Base-by-base conservation (phyloP, 805 yeast genomes). In the Teunomyces pallodes region DNA sequence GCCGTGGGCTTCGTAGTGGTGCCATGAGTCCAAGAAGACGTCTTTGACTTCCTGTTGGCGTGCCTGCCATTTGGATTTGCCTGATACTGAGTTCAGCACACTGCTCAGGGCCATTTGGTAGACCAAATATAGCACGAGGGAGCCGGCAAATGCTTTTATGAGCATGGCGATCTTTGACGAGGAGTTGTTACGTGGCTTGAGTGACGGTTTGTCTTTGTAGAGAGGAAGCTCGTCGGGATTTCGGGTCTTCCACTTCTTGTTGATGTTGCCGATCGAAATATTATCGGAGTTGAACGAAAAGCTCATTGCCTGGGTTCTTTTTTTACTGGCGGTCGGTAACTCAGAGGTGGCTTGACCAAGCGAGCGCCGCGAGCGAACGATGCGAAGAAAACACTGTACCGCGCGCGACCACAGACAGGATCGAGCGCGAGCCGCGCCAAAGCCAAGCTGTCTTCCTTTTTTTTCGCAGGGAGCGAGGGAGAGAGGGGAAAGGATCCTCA, bases 1-100 rank as follows among this genome's bases (percentile, higher is more conserved):
- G 0, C 87, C 97, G 59, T 87, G 74, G 26, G 73, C 67, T 45
- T 80, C 81, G 60, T 91, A 91, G 45, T 84, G 86, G 26, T 72
- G 71, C 96, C 96, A 91, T 5, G 91, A 79, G 36, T 83, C 84
- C 47, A 81, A 70, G 58, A 91, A 87, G 3, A 81, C 89, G n/a
- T 71, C 61, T 56, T 76, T 82, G 28, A 90, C 91, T 54, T 78
- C 79, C 10, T 69, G 65, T 55, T 81, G 83, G 47, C 81, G 76
- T 3, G 54, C 54, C 2, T 58, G 50, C 89, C 89, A 83, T 35
- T 56, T 44, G 12, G 39, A 29, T 30, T 8, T 5, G 36, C 10
- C 13, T n/a, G 29, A 16, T 14, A 14, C 6, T 14, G 51, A 26
- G 26, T 28, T 42, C 48, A 24, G 45, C 51, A 27, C 29, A 35